Base-by-base conservation (phyloP, 306 rosid species). In the Luffa acutangula region DNA sequence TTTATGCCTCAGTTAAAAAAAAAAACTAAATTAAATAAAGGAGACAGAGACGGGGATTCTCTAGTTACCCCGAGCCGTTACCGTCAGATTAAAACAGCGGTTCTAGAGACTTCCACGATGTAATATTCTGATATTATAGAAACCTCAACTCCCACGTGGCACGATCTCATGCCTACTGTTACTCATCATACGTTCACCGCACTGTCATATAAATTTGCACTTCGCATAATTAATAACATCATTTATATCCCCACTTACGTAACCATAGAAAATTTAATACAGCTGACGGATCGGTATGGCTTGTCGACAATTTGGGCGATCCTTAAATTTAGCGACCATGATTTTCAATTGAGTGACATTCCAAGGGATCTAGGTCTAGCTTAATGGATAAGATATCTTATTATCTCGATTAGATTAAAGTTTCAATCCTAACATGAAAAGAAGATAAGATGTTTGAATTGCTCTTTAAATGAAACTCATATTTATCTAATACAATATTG, bases 61-160 rank as follows among this genome's bases (percentile, higher is more conserved):
- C 34, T 34, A 18, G 10, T 17, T 17, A 4, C 73, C 43, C 5
- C 78, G 8, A 7, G 58, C n/a, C 21, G 62, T 74, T 31, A 52
- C 78, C 64, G 64, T 73, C 21, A 31, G 78, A 74, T 74, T 12
- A 49, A 51, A 74, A 51, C 46, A 49, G 12, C 78, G 64, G 78
- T 75, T 75, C 48, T 14, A 36, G 78, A 75, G 64, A 9, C 31
- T 36, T 75, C 78, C 78, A 75, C 64, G 64, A 75, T 10, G 49
- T 0, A 34, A 51, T 52, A 34, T 34, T 75, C 64, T 10, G 33
- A 34, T 15, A 74, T 0, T 7, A 8, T 7, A 48, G 31, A 52
- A 52, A 51, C 25, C 25, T 15, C 2, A 9, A 8, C 1, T 0
- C 7, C 45, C 78, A 53, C 78, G 78, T 75, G 78, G 33, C 64